These are phyloP conservation scores for Leptographium flavum DNA, from an alignment of 2,329 filamentous ascomycete species.

Conservation along the genomic window DNA sequence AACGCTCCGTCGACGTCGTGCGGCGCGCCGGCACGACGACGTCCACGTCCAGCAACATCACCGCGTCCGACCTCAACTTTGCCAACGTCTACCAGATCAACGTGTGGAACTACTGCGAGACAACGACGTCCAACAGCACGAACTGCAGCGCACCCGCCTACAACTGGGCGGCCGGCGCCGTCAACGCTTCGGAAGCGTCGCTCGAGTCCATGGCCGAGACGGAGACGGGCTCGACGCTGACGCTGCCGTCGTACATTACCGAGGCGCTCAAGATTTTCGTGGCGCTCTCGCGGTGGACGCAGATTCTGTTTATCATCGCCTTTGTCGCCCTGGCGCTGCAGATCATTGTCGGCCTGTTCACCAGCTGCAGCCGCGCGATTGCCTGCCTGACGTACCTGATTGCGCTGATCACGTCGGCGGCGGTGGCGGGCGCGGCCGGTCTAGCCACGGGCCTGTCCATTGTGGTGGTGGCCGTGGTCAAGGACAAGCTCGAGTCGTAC, in stretches of 20 bases:
- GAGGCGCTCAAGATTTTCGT: conserved; percentile 59
- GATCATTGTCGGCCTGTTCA: conserved; percentile 65
- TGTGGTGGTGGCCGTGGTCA: conserved; percentile 54
- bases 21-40: no score
- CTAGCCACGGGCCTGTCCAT: conserved; percentile 63
- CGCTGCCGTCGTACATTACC: conserved; percentile 53
- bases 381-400: conserved; percentile 73
- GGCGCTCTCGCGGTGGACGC: conserved; percentile 66
- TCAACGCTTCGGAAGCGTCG: conserved; percentile 44
- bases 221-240: conserved; percentile 36
- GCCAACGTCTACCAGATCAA: conserved; percentile 67
- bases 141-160: conserved; percentile 58
- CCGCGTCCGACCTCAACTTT: conserved; percentile 44
- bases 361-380: conserved; percentile 68
- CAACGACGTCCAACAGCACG: conserved; percentile 37
- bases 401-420: conserved; percentile 43
- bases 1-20: conserved; percentile 1
- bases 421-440: conserved; percentile 47
- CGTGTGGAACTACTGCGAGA: conserved; percentile 78
- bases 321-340: conserved; percentile 55
- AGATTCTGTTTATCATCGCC: conserved; percentile 65
- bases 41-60: conserved; percentile 30
- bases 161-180: conserved; percentile 61
- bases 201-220: conserved; percentile 37
- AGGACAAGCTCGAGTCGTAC: conserved; percentile 54